Evolutionary conservation across 495 filamentous ascomycete genomes (phyloP).

Genomic region (Podospora pseudocomata): DNA sequence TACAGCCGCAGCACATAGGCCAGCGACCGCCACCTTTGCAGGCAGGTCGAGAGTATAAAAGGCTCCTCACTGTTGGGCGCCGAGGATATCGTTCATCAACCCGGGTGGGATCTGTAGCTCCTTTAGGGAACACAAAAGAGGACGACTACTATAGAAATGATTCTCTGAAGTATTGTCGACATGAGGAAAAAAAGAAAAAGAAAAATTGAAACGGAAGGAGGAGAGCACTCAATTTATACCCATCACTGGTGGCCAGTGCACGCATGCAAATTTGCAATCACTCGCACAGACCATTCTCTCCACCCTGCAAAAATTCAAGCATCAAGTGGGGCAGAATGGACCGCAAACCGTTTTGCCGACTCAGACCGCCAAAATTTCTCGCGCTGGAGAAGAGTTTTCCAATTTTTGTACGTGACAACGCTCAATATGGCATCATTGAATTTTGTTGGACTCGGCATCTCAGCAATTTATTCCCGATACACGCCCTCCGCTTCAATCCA

Average conservation of each 20-base stretch:
- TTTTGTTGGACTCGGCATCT: background rate
- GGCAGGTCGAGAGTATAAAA: slow-evolving; percentile 48
- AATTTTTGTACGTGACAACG: slow-evolving; percentile 4
- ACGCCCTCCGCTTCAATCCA: slow-evolving; percentile 55
- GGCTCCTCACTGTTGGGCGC: slow-evolving; percentile 55
- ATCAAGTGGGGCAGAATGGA: slow-evolving; percentile 11
- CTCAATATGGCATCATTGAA: background rate
- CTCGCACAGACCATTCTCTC: slow-evolving; percentile 6
- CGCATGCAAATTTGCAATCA: slow-evolving; percentile 37
- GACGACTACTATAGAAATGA: slow-evolving; percentile 89
- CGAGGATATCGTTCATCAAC: slow-evolving; percentile 61
- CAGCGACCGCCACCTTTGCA: slow-evolving; percentile 47
- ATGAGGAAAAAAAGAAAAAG: slow-evolving; percentile 42
- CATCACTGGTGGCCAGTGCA: slow-evolving; percentile 35
- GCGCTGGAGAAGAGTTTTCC: background rate
- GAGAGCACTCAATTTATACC: slow-evolving; percentile 32
- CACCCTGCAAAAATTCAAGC: background rate
- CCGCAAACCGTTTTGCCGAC: slow-evolving; percentile 32
- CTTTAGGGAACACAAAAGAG: slow-evolving; percentile 73
- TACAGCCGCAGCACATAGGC: slow-evolving; percentile 39
- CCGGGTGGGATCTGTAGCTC: slow-evolving; percentile 61
- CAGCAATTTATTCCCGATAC: slow-evolving; percentile 39
- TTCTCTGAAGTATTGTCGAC: slow-evolving; percentile 76
- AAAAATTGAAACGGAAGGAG: slow-evolving; percentile 23
- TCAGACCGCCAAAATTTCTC: slow-evolving; percentile 35